Conservation (phyloP, 2,329 filamentous ascomycete species). For the Aspergillus fumigatus region DNA sequence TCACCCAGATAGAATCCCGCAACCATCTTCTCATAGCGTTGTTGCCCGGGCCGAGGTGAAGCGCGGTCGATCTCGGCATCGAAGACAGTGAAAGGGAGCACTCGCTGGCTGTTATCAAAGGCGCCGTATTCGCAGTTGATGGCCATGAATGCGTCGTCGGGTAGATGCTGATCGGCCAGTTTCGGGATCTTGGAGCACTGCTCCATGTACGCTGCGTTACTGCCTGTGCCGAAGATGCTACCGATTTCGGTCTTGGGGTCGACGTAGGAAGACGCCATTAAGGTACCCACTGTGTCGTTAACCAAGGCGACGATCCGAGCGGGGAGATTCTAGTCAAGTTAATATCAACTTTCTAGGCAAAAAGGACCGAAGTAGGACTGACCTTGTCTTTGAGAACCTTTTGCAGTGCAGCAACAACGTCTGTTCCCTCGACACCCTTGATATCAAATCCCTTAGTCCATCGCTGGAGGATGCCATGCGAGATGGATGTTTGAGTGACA, state of each 20-base stretch:
- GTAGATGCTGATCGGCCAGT: slow-evolving; percentile 73
- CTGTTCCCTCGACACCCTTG: slow-evolving; percentile 76
- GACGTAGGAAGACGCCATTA: slow-evolving; percentile 88
- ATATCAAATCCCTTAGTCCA: slow-evolving; percentile 95
- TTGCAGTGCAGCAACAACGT: slow-evolving; percentile 79
- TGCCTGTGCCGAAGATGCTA: slow-evolving; percentile 93
- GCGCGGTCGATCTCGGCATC: no score
- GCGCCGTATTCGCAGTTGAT: slow-evolving; percentile 95
- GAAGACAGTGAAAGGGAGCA: slow-evolving; percentile 53
- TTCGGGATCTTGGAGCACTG: slow-evolving; percentile 78
- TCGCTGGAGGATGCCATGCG: slow-evolving; percentile 76
- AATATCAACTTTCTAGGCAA: not conserved
- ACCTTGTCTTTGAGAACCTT: slow-evolving; percentile 63
- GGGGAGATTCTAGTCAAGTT: slow-evolving; percentile 60
- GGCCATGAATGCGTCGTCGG: slow-evolving; percentile 70
- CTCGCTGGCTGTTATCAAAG: slow-evolving; percentile 79
- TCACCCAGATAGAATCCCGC: no score
- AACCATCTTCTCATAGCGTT: no score
- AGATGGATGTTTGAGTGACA: slow-evolving; percentile 77
- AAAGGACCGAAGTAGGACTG: slow-evolving; percentile 5
- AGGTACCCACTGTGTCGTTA: slow-evolving; percentile 90
- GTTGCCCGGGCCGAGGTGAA: no score
- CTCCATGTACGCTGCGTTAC: slow-evolving; percentile 96
- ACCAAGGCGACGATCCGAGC: slow-evolving; percentile 82
- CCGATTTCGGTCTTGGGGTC: slow-evolving; percentile 82